Evolutionary conservation across 2,329 filamentous ascomycete species (phyloP), one percentile per base, ranked within the genome.

Genomic region (Mycosphaerella sp.): DNA sequence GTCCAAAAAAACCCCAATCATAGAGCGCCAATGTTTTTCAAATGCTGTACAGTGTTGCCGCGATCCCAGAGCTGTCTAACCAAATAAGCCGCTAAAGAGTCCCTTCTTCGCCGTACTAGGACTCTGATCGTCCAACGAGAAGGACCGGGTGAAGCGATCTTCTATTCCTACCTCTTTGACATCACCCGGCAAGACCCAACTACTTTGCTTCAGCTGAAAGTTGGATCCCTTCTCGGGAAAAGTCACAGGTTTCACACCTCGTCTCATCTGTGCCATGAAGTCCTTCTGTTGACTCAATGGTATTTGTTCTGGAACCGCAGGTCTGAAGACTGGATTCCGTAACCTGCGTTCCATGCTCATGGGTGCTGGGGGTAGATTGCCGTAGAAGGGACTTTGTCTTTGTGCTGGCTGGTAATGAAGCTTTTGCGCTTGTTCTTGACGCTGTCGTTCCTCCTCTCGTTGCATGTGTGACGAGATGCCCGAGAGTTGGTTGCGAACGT

Each of bases 301-400:
- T 65, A 76, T 61, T 68, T 79, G 63, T 65, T 48, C 46, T 9
- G 57, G 51, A 12, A 59, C 57, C 8, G 49, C 47, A 9, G 57
- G 55, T 9, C 48, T n/a, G 9, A 56, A 44, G 8, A 55, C 49
- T 1, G 84, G 83, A 56, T 86, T 87, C 32, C 80, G 76, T 6
- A 82, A 69, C 42, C 77, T 76, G 40, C 83, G 80, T 2, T 84
- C 83, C 21, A 84, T 83, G n/a, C 78, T 80, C 11, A 78, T 80
- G 11, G 87, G 86, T 1, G 85, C 84, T 0, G 83, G 77, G 3
- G 87, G 87, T 2, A 89, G 78, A 54, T 79, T 82, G 70, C 82
- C 86, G 76, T 82, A 85, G 65, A 90, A 89, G 1, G 84, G 80
- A 63, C 71, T 75, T 59, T 70, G 70, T 42, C 74, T 72, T 43